Base-by-base conservation (phyloP, 805 yeast species). In the Barnettozyma salicaria region DNA sequence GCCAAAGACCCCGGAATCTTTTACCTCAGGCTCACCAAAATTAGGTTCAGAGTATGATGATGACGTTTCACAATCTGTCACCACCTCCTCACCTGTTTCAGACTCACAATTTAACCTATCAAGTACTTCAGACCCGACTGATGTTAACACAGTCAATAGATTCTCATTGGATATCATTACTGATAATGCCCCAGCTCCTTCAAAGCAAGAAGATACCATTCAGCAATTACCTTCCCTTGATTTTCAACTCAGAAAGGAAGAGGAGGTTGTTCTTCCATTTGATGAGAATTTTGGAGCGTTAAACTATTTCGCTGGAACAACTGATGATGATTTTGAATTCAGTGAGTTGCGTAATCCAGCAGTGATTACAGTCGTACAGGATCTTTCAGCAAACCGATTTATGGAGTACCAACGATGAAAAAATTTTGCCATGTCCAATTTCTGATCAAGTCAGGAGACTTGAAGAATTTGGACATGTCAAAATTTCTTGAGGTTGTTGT, bases 291-390 rank as follows among this genome's bases (percentile, higher is more conserved):
- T 44, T 24, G 37, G n/a, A 12, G 32, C 44, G 24, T 52, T 41
- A 26, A 53, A 49, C 31, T 46, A 41, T 31, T 51, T 45, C 32
- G 45, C 40, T 8, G 40, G 40, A 32, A 30, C 50, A 41, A 37
- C 36, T 43, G 61, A 58, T 47, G 52, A 52, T 50, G 57, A 59
- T 42, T 54, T 49, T 49, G 64, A 48, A 39, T 56, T 60, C 52
- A 65, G 59, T 55, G 63, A 61, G 62, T 61, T 63, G 68, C 67
- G 68, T 60, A 61, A 63, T 63, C 67, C 68, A 63, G 68, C 58
- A 56, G 68, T 50, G 68, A 61, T 63, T 59, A 58, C 65, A 42
- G 47, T 37, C 45, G 37, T n/a, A n/a, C n/a, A n/a, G n/a, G n/a
- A n/a, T n/a, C n/a, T n/a, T n/a, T n/a, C n/a, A n/a, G n/a, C n/a